Conservation (phyloP, 2,329 filamentous ascomycete species). For the Aureobasidium namibiae region DNA sequence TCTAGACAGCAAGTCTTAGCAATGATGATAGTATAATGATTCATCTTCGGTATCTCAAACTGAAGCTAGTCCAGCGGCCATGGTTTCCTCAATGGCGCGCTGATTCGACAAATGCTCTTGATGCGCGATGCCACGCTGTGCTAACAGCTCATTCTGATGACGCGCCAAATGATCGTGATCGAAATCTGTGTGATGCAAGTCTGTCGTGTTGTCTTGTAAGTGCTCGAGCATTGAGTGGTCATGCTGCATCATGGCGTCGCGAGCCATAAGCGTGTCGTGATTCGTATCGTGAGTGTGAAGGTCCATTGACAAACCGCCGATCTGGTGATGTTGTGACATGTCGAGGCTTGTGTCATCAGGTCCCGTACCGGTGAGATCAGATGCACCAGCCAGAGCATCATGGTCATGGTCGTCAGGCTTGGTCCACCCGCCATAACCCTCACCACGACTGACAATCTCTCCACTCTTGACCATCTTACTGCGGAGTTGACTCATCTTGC, state of each 20-base stretch:
- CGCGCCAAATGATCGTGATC: constrained; percentile 5
- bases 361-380: constrained; percentile 11
- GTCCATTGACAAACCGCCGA: constrained; percentile 6
- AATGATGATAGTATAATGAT: neutral
- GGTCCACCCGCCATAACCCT: constrained; percentile 26
- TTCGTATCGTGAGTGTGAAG: neutral
- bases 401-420: constrained; percentile 25
- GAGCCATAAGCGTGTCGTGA: constrained; percentile 10
- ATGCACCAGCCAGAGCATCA: constrained; percentile 25
- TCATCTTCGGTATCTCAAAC: neutral
- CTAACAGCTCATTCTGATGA: constrained; percentile 11
- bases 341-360: neutral
- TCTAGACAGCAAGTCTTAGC: neutral
- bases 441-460: constrained; percentile 26
- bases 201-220: neutral
- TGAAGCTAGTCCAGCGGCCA: constrained; percentile 8
- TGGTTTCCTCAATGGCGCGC: constrained; percentile 3
- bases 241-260: constrained; percentile 13
- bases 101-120: constrained; percentile 6
- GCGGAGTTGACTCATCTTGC: constrained; percentile 30
- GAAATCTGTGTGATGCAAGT: constrained; percentile 12
- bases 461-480: constrained; percentile 32
- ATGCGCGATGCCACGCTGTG: constrained; percentile 12
- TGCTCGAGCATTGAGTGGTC: constrained; percentile 12
- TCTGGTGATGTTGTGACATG: constrained; percentile 9